These are phyloP conservation scores for Chamaecyparis obtusa DNA, from an alignment of 75 land plant genomes.

Conservation along the genomic window DNA sequence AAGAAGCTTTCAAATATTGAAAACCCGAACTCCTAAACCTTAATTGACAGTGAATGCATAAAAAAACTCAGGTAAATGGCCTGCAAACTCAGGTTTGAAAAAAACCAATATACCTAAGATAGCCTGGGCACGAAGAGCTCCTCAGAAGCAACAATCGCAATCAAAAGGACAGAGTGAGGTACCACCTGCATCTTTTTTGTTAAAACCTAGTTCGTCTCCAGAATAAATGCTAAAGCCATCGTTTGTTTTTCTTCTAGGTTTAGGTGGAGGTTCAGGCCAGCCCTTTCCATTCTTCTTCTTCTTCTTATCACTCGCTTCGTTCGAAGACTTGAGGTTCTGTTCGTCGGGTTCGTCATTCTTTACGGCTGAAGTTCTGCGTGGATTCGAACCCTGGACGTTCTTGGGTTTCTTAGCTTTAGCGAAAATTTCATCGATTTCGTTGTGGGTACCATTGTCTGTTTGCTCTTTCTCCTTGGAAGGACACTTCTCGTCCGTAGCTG, in stretches of 20 bases:
- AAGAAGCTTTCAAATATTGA: background rate
- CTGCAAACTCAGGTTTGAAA: background rate
- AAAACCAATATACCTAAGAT: background rate
- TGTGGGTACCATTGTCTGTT: background rate
- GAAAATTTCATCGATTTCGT: constrained; percentile 15
- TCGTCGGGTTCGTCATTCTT: background rate
- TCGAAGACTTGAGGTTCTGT: background rate
- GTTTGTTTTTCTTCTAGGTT: constrained; percentile 53
- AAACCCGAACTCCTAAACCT: background rate
- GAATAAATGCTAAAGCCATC: constrained; percentile 74
- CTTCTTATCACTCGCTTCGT: constrained; percentile 18
- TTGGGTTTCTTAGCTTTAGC: background rate
- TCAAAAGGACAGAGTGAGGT: constrained; percentile 90
- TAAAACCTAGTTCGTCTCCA: constrained; percentile 79
- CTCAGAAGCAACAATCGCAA: constrained; percentile 82
- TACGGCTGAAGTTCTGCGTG: background rate
- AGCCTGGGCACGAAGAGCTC: background rate
- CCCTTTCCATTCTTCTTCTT: constrained; percentile 21
- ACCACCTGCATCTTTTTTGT: constrained; percentile 68
- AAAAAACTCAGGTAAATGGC: background rate
- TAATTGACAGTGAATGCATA: background rate
- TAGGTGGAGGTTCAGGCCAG: constrained; percentile 16
- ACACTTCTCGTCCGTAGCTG: background rate
- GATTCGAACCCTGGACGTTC: background rate
- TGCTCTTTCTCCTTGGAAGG: background rate